Evolutionary conservation across 2,329 filamentous ascomycete species (phyloP).

Genomic region (Colletotrichum phormii): DNA sequence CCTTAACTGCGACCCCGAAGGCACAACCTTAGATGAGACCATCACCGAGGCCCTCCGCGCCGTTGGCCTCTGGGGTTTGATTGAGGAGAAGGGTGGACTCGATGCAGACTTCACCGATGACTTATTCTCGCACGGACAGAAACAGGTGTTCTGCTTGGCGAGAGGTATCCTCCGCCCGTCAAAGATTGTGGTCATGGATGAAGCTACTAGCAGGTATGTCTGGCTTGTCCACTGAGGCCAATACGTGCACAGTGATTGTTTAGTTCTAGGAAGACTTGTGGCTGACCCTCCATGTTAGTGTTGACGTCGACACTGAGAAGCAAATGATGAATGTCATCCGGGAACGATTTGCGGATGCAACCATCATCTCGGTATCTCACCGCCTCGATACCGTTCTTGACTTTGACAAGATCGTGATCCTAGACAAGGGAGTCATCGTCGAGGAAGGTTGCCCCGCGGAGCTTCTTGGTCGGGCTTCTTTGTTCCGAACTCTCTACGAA

Average conservation of each 20-base stretch:
- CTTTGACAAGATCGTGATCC: slow-evolving; percentile 14
- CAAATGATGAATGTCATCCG: slow-evolving; percentile 40
- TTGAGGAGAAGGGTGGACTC: slow-evolving; percentile 28
- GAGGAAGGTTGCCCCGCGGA: slow-evolving; percentile 3
- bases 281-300: slow-evolving; percentile 28
- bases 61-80: slow-evolving; percentile 24
- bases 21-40: slow-evolving; percentile 39
- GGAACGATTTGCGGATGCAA: slow-evolving; percentile 17
- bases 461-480: too few relatives aligned
- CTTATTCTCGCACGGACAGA: slow-evolving; percentile 46
- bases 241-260: too few relatives aligned
- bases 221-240: too few relatives aligned
- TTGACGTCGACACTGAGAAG: slow-evolving; percentile 44
- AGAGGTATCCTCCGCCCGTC: slow-evolving; percentile 43
- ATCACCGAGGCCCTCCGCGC: slow-evolving; percentile 27
- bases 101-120: not conserved
- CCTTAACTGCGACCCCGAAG: slow-evolving; percentile 38
- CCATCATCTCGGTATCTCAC: slow-evolving; percentile 42
- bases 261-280: too few relatives aligned
- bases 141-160: slow-evolving; percentile 46
- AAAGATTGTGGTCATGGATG: slow-evolving; percentile 48
- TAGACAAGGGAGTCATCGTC: slow-evolving; percentile 10
- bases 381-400: slow-evolving; percentile 38
- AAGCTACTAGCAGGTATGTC: slow-evolving; percentile 42
- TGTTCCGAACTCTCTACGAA: too few relatives aligned